Evolutionary conservation across 169 alveolate genomes (phyloP).

Genomic region (Cryptosporidium tyzzeri): DNA sequence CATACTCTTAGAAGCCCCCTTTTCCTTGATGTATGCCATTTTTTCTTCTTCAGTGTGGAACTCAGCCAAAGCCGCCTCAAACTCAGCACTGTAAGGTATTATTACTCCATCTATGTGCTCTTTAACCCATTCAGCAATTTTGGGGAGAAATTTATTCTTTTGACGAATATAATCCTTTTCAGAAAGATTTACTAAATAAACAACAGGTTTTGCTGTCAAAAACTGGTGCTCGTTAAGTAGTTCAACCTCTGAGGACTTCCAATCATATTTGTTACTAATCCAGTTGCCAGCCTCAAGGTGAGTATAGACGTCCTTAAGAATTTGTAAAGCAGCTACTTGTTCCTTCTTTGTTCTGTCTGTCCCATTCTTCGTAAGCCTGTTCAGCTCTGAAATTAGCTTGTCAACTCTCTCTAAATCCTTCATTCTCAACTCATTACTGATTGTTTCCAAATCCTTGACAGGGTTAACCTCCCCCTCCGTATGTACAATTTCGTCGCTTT

Average conservation of each 20-base stretch:
- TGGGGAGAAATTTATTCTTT: slow-evolving; percentile 96
- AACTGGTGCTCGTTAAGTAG: slow-evolving; percentile 92
- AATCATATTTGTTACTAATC: slow-evolving; percentile 87
- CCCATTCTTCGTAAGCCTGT: slow-evolving; percentile 89
- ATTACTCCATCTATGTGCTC: slow-evolving; percentile 97
- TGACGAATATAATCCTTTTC: slow-evolving; percentile 95
- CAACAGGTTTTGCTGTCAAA: slow-evolving; percentile 99
- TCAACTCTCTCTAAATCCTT: slow-evolving; percentile 94
- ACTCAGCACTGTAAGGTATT: slow-evolving; percentile 97
- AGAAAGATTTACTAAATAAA: slow-evolving; percentile 95
- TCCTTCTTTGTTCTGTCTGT: slow-evolving; percentile 90
- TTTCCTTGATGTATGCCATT: slow-evolving; percentile 83
- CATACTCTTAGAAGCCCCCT: slow-evolving; percentile 88
- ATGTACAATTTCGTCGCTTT: slow-evolving; percentile 95
- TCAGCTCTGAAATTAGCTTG: slow-evolving; percentile 90
- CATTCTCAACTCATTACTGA: slow-evolving; percentile 93
- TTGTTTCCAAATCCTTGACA: slow-evolving; percentile 95
- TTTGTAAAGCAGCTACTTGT: slow-evolving; percentile 92
- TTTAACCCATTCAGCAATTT: slow-evolving; percentile 96
- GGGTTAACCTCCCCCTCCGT: slow-evolving; percentile 99
- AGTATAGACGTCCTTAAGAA: slow-evolving; percentile 88
- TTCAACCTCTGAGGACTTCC: slow-evolving; percentile 93
- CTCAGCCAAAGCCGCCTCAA: slow-evolving; percentile 92
- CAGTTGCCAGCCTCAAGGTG: slow-evolving; percentile 90
- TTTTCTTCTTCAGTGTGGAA: slow-evolving; percentile 90